Conservation (phyloP, 768 basidiomycete genomes). For the Leccinum disarticulatum region DNA sequence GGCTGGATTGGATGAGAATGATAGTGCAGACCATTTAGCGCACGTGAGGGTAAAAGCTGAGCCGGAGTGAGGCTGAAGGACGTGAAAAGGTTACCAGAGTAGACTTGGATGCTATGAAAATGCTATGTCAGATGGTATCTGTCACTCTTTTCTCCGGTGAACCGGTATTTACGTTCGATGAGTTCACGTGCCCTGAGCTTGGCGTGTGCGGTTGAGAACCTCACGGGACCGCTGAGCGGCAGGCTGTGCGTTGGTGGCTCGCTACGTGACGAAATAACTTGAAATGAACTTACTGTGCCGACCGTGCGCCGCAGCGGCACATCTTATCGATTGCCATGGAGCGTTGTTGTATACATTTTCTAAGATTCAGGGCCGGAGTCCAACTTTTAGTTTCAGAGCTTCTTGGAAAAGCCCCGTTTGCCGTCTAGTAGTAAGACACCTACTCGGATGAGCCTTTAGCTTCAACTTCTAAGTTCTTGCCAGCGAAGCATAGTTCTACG, state of each 20-base stretch:
- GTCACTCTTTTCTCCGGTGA: neutral
- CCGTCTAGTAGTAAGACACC: neutral
- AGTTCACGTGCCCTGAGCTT: neutral
- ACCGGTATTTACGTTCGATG: neutral
- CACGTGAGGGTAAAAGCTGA: conserved; percentile 11
- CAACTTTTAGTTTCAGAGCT: neutral
- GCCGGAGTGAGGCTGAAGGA: conserved; percentile 1
- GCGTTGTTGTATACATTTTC: neutral
- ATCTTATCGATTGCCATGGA: neutral
- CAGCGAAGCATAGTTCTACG: too few species aligned
- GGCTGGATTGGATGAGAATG: neutral
- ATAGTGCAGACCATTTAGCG: neutral
- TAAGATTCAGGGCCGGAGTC: neutral
- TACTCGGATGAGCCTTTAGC: too few species aligned
- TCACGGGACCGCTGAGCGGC: too few species aligned
- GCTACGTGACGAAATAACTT: neutral
- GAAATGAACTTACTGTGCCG: neutral
- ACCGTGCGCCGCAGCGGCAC: neutral
- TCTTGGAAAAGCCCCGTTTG: neutral
- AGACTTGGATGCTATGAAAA: neutral
- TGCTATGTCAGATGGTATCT: neutral
- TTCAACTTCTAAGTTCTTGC: too few species aligned
- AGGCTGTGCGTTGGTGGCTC: neutral
- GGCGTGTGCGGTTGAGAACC: neutral
- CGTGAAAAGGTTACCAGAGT: neutral